phyloP scores from a whole-genome alignment of 2,329 filamentous ascomycete species.

The Claviceps spartinae region DNA sequence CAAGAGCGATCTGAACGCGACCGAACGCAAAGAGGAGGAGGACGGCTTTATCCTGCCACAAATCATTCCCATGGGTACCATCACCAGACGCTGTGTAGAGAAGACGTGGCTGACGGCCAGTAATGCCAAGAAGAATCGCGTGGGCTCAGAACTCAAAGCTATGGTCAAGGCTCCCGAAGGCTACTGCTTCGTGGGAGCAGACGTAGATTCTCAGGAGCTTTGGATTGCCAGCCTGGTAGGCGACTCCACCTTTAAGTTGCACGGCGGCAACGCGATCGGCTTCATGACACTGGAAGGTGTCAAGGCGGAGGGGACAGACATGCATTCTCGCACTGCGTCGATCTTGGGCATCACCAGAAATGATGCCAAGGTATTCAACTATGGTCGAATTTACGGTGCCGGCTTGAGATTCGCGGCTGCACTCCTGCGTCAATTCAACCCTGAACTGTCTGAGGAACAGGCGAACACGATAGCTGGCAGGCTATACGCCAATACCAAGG shows the following conservation, averaged over 20 bases:
- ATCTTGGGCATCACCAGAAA: conserved; percentile 92
- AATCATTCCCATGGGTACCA: conserved; percentile 95
- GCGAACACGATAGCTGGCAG: conserved; percentile 63
- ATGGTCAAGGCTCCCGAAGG: conserved; percentile 89
- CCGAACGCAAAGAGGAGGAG: conserved; percentile 9
- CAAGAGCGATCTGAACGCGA: conserved; percentile 40
- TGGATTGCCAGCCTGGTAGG: conserved; percentile 96
- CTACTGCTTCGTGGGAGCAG: conserved; percentile 88
- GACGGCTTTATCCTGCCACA: conserved; percentile 83
- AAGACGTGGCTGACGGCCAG: conserved; percentile 98
- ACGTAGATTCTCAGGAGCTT: conserved; percentile 92
- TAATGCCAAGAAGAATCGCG: conserved; percentile 90
- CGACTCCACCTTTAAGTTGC: conserved; percentile 85
- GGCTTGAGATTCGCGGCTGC: conserved; percentile 87
- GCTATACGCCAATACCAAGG: conserved; percentile 83
- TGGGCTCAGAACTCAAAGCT: conserved; percentile 91
- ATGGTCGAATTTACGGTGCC: conserved; percentile 96
- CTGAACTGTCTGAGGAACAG: conserved; percentile 62
- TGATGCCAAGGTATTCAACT: conserved; percentile 96
- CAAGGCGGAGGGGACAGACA: conserved; percentile 83
- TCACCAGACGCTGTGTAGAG: conserved; percentile 86
- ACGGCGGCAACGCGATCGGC: conserved; percentile 91
- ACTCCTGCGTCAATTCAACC: conserved; percentile 86
- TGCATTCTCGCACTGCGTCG: conserved; percentile 83
- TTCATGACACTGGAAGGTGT: conserved; percentile 99